Base-by-base conservation (phyloP, 1,139 yeast genomes). In the Protomyces pachydermus region DNA sequence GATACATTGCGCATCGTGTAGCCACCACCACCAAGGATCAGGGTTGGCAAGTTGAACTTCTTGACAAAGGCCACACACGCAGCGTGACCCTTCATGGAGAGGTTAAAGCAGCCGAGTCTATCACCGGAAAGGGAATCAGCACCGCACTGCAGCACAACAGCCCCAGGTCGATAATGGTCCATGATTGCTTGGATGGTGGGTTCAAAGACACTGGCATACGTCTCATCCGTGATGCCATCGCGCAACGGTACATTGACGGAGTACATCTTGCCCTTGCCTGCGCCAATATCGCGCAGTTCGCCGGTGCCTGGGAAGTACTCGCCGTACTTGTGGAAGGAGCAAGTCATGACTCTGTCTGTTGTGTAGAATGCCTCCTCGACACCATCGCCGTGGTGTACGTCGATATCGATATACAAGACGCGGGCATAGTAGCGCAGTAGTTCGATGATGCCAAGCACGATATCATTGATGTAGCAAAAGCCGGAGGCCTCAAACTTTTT, bases 251-350 rank as follows among this genome's bases (percentile, higher is more conserved):
- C 91, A 73, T 91, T 91, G 54, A 91, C 87, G 0, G 96, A 82
- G 73, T 87, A 88, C 76, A 91, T 80, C 71, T 90, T 89, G 66
- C 97, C 97, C 74, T 86, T 87, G 18, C 95, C 95, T 35, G 90
- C 87, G 56, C 97, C 97, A 62, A 83, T 83, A 72, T 91, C 97
- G 70, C 95, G 83, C 67, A 89, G 81, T 73, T 89, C 93, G 64
- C 97, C 97, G 3, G 97, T 91, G 58, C 97, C 97, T 1, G 97
- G 97, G 83, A 91, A 91, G 74, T 89, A 91, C 75, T 91, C 97
- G 50, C 97, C 97, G 74, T 90, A 93, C 74, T 93, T 93, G 78
- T 93, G 98, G 80, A 93, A 93, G 5, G 97, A 89, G 72, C 95
- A 89, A 0, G 98, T 93, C 98, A 93, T 91, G 60, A 93, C 98